Base-by-base conservation (phyloP, 2,329 filamentous ascomycete genomes). In the Polytolypa hystricis region DNA sequence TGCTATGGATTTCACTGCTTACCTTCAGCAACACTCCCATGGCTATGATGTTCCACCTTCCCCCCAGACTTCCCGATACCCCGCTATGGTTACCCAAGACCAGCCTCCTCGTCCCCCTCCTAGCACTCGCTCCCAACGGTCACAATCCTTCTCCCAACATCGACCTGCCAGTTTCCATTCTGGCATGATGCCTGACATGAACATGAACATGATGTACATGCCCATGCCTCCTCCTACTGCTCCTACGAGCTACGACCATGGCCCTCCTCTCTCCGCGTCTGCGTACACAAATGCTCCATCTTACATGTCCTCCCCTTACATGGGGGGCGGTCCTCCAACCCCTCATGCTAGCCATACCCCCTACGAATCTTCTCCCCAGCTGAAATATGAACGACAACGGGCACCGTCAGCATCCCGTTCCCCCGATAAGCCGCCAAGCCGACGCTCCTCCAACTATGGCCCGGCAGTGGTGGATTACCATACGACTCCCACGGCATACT, bases 81-180 rank as follows among this genome's bases (percentile, higher is more conserved):
- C 48, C 4, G 53, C 51, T 4, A 42, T 48, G 4, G 42, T 48
- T 19, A 43, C 47, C 26, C 52, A 58, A 40, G 57, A 56, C 39
- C 50, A 52, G 30, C 54, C 53, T 39, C 49, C 51, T 38, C 49
- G 50, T n/a, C 47, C 49, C 34, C 48, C 37, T 18, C 19, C 35
- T 5, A 26, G 30, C 5, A 18, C 48, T 41, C 28, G 38, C 45
- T 16, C 37, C 25, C 42, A 44, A 41, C 54, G 55, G 21, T 54
- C 60, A 15, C 50, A 50, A 39, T 48, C 58, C n/a, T 60, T 62
- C 29, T 30, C 53, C 28, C 34, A 41, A 15, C 48, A 49, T 42
- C 53, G 60, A 34, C 61, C 62, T 10, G 38, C 58, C 33, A 64
- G 61, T 39, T 62, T 53, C 39, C 60, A 64, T 41, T 25, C 33